A percentile compares a stretch with the other conserved stretches of the same genome.
These are phyloP conservation scores for Delonix regia DNA, from an alignment of 306 rosid species.

Conservation along the genomic window DNA sequence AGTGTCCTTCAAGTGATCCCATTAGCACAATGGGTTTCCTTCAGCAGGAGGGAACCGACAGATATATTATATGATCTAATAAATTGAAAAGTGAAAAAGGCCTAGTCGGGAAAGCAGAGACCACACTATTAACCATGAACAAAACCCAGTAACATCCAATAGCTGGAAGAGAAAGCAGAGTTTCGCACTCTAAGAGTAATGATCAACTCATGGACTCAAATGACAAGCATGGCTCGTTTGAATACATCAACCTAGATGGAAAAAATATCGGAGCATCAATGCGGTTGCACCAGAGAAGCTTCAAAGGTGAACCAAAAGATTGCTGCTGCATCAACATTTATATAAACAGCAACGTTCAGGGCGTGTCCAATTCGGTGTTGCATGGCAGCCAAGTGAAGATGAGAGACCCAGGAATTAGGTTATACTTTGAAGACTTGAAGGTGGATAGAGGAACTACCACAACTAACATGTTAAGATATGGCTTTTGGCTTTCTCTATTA, in stretches of 20 bases:
- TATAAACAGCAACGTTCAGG: conserved; percentile 54
- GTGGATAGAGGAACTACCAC: conserved; percentile 27
- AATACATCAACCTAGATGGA: conserved; percentile 48
- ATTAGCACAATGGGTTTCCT: conserved; percentile 37
- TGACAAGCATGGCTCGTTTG: conserved; percentile 41
- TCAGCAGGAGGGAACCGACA: conserved; percentile 40
- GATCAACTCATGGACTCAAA: conserved; percentile 35
- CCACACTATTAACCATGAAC: background rate
- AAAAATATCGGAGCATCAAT: conserved; percentile 51
- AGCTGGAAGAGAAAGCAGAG: background rate
- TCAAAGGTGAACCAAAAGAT: conserved; percentile 44
- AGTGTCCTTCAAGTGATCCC: conserved; percentile 42
- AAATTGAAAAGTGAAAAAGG: conserved; percentile 8
- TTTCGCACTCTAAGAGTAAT: background rate
- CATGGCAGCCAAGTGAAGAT: conserved; percentile 45
- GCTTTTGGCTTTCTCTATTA: conserved; percentile 28
- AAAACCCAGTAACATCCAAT: background rate
- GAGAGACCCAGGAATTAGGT: conserved; percentile 49
- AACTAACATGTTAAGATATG: background rate
- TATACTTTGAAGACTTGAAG: conserved; percentile 44
- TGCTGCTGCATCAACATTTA: conserved; percentile 53
- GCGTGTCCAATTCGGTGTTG: conserved; percentile 50
- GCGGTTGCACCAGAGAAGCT: conserved; percentile 40
- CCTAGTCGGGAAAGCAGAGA: background rate
- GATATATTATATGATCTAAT: conserved; percentile 8